Percentiles rank a stretch among this genome's conserved stretches.
Conservation (phyloP, 306 rosid genomes). For the Cicer pinnatifidum region DNA sequence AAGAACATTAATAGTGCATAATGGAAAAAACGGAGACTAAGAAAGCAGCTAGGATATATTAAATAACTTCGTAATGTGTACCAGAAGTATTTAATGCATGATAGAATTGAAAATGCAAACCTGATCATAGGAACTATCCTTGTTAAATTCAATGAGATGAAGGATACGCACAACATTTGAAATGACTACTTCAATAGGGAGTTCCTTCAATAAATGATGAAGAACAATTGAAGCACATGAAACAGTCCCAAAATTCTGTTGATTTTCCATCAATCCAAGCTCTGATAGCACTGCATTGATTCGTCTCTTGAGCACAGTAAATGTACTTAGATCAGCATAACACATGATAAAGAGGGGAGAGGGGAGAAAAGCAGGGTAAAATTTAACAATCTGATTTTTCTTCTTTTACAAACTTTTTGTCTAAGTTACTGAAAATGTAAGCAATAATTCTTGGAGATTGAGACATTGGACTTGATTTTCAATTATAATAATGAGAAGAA, state of each 20-base stretch:
- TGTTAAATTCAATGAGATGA: slow-evolving; percentile 71
- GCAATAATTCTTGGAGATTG: slow-evolving; percentile 18
- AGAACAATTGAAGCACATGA: slow-evolving; percentile 74
- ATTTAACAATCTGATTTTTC: slow-evolving; percentile 4
- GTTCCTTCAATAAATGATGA: slow-evolving; percentile 89
- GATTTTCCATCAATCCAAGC: slow-evolving; percentile 72
- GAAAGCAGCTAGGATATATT: slow-evolving; percentile 25
- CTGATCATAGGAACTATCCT: slow-evolving; percentile 78
- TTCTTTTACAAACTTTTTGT: slow-evolving; percentile 35
- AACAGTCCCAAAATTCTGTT: slow-evolving; percentile 56
- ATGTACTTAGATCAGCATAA: slow-evolving; percentile 40
- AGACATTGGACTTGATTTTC: slow-evolving; percentile 9
- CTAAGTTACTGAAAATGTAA: slow-evolving; percentile 27
- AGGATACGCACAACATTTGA: slow-evolving; percentile 65
- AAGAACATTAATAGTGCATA: slow-evolving; percentile 37
- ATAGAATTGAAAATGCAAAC: slow-evolving; percentile 52
- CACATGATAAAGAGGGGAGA: neutral
- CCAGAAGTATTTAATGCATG: slow-evolving; percentile 29
- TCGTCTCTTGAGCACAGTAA: slow-evolving; percentile 57
- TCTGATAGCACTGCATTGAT: slow-evolving; percentile 61
- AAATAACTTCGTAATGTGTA: slow-evolving; percentile 19
- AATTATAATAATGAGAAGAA: slow-evolving; percentile 41
- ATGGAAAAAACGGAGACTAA: slow-evolving; percentile 37
- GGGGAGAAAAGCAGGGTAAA: slow-evolving; percentile 16
- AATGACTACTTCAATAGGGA: slow-evolving; percentile 70